Conservation (phyloP, 768 basidiomycete genomes). For the Kwoniella botswanensis region DNA sequence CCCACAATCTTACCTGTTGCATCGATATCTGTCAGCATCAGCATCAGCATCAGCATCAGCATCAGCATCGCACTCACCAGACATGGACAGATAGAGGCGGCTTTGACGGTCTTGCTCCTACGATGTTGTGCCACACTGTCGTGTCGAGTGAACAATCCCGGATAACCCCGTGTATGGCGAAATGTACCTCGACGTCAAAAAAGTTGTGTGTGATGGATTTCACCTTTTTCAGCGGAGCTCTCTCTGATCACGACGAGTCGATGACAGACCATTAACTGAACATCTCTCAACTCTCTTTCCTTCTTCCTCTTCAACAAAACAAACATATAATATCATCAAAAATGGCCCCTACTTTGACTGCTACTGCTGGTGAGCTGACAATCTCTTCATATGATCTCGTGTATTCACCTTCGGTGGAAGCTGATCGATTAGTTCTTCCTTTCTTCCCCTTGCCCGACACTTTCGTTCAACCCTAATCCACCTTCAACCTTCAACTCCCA, state of each 20-base stretch:
- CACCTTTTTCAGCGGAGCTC: neutral
- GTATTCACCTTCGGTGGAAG: neutral
- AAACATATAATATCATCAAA: slow-evolving; percentile 15
- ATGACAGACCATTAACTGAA: neutral
- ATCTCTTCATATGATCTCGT: neutral
- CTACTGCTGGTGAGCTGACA: slow-evolving; percentile 17
- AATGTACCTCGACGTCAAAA: neutral
- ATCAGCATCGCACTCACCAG: too few species aligned
- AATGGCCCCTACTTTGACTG: slow-evolving; percentile 24
- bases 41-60: too few species aligned
- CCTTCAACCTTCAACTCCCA: neutral
- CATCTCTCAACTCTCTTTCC: neutral
- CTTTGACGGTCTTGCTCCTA: too few species aligned
- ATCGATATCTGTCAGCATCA: neutral
- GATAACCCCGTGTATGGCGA: neutral
- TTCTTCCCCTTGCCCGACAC: neutral
- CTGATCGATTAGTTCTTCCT: neutral
- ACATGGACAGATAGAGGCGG: too few species aligned
- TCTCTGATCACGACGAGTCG: slow-evolving; percentile 1
- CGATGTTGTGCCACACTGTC: too few species aligned
- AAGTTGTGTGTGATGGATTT: neutral
- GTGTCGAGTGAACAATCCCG: too few species aligned
- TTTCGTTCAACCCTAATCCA: neutral
- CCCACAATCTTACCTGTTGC: slow-evolving; percentile 8
- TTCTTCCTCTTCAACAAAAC: neutral